Base-by-base conservation (phyloP, 2,329 filamentous ascomycete genomes). In the Trichophyton benhamiae region DNA sequence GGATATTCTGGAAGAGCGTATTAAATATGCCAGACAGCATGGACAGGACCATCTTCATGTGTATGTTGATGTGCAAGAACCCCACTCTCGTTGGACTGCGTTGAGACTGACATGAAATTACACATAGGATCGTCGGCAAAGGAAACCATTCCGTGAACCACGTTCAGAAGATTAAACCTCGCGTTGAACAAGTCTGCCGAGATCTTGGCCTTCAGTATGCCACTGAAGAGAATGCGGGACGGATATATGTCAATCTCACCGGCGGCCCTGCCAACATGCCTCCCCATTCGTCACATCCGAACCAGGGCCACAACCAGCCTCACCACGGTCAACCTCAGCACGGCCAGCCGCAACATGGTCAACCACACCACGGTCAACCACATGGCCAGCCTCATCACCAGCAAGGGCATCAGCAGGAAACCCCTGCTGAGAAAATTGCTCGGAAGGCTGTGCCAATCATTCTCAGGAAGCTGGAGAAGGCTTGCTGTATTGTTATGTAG, bases 101-200 rank as follows among this genome's bases (percentile, higher is more conserved):
- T 6, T n/a, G 11, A 46, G 27, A 36, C 30, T 60, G 25, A 61
- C 17, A 20, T n/a, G 7, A n/a, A 8, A 20, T n/a, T 13, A 13
- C 7, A n/a, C 38, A 55, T 63, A 83, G 80, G 46, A 96, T 99
- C 69, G 92, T 97, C 33, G 94, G 94, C 70, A 95, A 92, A 75
- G 94, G 94, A 2, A 94, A 95, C 73, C 94, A 99, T 77, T 89
- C 85, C 58, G 78, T 77, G 8, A 83, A 86, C 66, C 87, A 94
- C 69, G 81, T 97, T 25, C 90, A 96, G 75, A 96, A 94, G 80
- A 86, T 99, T 74, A 96, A 95, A 77, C 94, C 94, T n/a, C 82
- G 88, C 64, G 90, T 97, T 49, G 91, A 97, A 77, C 82, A 88
- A 72, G 80, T 97, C 57, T 96, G 92, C 74, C 82, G 79, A 57